Evolutionary conservation across 208 protist species (phyloP).

Genomic region (Acanthamoeba rhysodes): DNA sequence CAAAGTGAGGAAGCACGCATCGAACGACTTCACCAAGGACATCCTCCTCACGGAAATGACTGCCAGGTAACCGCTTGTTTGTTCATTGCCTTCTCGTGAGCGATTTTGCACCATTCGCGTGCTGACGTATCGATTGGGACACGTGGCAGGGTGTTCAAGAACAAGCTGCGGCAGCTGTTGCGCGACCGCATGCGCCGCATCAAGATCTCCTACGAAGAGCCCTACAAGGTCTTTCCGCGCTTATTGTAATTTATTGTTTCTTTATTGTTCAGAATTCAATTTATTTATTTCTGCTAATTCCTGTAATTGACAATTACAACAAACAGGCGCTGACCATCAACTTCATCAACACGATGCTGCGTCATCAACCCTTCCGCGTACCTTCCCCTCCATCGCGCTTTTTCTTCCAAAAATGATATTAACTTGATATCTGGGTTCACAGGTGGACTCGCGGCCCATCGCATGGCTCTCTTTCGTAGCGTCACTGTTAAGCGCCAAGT

Average conservation of each 20-base stretch:
- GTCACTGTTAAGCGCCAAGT: conserved; percentile 56
- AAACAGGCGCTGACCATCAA: conserved; percentile 63
- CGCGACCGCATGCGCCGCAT: conserved; percentile 56
- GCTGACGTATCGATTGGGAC: background rate
- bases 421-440: background rate
- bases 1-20: background rate
- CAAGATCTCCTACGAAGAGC: conserved; percentile 72
- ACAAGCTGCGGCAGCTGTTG: conserved; percentile 62
- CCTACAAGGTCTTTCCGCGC: conserved; percentile 11
- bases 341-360: conserved; percentile 75
- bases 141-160: conserved; percentile 68
- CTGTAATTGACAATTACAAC: background rate
- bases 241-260: too few relatives aligned
- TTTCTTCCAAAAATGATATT: too few relatives aligned
- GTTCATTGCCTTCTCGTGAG: background rate
- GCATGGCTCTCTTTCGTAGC: conserved; percentile 65
- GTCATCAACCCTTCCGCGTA: conserved; percentile 60
- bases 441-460: conserved; percentile 61
- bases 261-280: too few relatives aligned
- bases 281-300: too few relatives aligned
- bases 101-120: too few relatives aligned
- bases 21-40: background rate
- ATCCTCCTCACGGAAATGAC: conserved; percentile 46
- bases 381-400: background rate
- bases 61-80: background rate